Evolutionary conservation across 2,329 filamentous ascomycete genomes (phyloP).

Genomic region (Exophiala oligosperma): DNA sequence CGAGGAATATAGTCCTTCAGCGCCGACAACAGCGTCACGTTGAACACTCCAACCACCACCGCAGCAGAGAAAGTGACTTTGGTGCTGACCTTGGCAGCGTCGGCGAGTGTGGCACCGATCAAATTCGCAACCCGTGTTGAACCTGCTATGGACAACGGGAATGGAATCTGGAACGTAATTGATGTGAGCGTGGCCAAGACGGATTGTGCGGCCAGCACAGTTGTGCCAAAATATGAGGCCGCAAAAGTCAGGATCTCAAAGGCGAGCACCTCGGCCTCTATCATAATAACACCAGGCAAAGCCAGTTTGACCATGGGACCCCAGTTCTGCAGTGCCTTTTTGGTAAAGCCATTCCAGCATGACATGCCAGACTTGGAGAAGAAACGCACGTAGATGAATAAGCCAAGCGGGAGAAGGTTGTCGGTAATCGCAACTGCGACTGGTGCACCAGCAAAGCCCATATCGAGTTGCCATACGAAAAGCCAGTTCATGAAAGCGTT

Average conservation of each 20-base stretch:
- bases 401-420: slow-evolving; percentile 69
- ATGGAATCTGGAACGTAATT: slow-evolving; percentile 87
- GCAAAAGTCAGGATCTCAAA: slow-evolving; percentile 90
- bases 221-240: slow-evolving; percentile 74
- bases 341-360: slow-evolving; percentile 80
- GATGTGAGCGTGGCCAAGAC: slow-evolving; percentile 76
- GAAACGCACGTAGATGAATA: slow-evolving; percentile 73
- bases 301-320: slow-evolving; percentile 82
- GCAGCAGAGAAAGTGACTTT: slow-evolving; percentile 71
- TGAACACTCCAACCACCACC: slow-evolving; percentile 73
- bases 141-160: slow-evolving; percentile 83
- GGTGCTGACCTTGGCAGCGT: slow-evolving; percentile 77
- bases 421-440: slow-evolving; percentile 76
- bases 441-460: slow-evolving; percentile 77
- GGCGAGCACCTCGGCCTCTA: slow-evolving; percentile 88
- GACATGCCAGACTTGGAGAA: slow-evolving; percentile 59
- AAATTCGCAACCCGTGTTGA: slow-evolving; percentile 89
- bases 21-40: slow-evolving; percentile 67
- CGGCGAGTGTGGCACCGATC: slow-evolving; percentile 80
- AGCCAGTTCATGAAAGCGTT: slow-evolving; percentile 80
- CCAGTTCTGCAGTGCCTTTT: slow-evolving; percentile 71
- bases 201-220: slow-evolving; percentile 82
- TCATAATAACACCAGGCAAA: slow-evolving; percentile 87
- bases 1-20: slow-evolving; percentile 73
- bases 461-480: slow-evolving; percentile 69